Base-by-base conservation (phyloP, 2,329 filamentous ascomycete species). In the Colletotrichum falcatum region DNA sequence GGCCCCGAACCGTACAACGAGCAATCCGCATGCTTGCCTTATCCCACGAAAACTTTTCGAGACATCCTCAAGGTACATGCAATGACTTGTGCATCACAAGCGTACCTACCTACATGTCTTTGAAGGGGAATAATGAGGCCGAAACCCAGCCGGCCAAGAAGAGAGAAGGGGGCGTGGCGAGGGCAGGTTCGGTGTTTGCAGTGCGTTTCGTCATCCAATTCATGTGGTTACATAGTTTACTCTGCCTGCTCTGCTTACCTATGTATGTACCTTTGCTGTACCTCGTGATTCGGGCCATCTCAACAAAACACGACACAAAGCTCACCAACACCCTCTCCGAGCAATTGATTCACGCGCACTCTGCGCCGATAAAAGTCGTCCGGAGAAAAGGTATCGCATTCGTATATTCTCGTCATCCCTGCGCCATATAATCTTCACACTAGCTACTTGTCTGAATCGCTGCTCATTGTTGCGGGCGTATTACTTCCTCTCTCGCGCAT, bases 301-400 rank as follows among this genome's bases (percentile, higher is more conserved):
- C 48, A 62, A 62, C 60, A 39, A 62, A 62, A 44, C 37, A 62
- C 35, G 23, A 62, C 48, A 9, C 14, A 20, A 54, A 62, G 11
- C n/a, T n/a, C 37, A 30, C 37, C 55, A 28, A 28, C 23, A 59
- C 20, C 23, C n/a, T 14, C 54, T 28, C 28, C 54, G 7, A 28
- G 28, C 23, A 44, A 9, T 37, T 58, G 16, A 8, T 42, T n/a
- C 14, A 59, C 37, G 11, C 26, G 44, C 18, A 16, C 14, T 59
- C 39, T 42, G 26, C 11, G 11, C 55, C 5, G 16, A 59, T n/a
- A 59, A 59, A 5, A 59, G 30, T 35, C 33, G 20, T 23, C 23
- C 9, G 11, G 16, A 3, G n/a, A 28, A 28, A 59, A 16, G 5
- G 5, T 8, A 20, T 44, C 26, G 20, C 12, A 28, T 46, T 59